A percentile compares a stretch with the other conserved stretches of the same genome.
Conservation (phyloP, 768 basidiomycete species). For the Tremella yokohamensis region DNA sequence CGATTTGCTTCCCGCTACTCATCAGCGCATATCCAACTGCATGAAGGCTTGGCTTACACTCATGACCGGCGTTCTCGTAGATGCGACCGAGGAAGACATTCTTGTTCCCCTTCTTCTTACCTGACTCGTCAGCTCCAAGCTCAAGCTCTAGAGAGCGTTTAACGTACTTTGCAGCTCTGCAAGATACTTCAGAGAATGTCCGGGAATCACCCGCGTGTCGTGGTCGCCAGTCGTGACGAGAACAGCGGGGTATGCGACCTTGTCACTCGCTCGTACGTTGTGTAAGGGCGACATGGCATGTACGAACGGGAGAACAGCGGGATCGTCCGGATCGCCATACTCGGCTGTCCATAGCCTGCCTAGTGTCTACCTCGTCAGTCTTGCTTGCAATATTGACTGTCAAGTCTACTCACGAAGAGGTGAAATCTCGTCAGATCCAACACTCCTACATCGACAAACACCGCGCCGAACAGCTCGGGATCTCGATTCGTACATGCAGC, state of each 20-base stretch:
- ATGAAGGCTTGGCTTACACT: neutral
- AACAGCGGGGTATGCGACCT: conserved; percentile 11
- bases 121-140: neutral
- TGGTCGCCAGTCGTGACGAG: conserved; percentile 16
- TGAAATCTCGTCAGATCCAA: conserved; percentile 13
- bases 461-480: conserved; percentile 15
- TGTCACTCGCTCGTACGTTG: conserved; percentile 5
- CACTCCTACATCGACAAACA: conserved; percentile 11
- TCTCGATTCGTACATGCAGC: conserved; percentile 10
- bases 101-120: neutral
- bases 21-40: neutral
- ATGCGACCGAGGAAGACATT: conserved; percentile 4
- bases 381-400: too few species aligned
- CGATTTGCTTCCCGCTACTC: conserved; percentile 8
- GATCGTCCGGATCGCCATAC: conserved; percentile 15
- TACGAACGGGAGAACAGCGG: conserved; percentile 11
- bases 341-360: conserved; percentile 18
- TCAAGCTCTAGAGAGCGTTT: too few species aligned
- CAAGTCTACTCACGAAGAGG: conserved; percentile 11
- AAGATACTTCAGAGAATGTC: conserved; percentile 13
- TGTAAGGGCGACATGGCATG: conserved; percentile 11
- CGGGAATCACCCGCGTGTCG: conserved; percentile 16
- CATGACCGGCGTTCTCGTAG: conserved; percentile 18
- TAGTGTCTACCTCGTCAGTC: conserved; percentile 8
- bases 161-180: conserved; percentile 12